Percentiles rank a stretch among this genome's conserved stretches.
Evolutionary conservation across 1,139 yeast species (phyloP).

Genomic region (Sporopachydermia cereana): DNA sequence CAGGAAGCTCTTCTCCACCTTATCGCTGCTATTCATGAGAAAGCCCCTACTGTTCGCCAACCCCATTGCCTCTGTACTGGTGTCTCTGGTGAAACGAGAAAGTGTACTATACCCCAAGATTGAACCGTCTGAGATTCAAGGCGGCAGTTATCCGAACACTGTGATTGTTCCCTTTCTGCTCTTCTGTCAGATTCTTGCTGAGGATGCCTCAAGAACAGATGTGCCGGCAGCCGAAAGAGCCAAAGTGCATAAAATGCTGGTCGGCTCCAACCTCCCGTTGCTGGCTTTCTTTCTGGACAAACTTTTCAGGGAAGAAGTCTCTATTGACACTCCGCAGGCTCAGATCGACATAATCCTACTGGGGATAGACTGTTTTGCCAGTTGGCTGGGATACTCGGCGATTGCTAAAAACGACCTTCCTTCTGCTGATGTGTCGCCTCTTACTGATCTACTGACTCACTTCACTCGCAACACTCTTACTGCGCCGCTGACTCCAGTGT

Average conservation of each 20-base stretch:
- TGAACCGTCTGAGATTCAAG: not conserved
- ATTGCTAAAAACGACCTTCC: conserved; percentile 3
- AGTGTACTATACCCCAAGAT: not conserved
- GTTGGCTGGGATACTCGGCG: conserved; percentile 4
- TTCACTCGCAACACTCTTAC: conserved; percentile 12
- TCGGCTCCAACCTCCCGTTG: conserved; percentile 28
- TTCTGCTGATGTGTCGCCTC: not conserved
- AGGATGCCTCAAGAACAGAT: conserved; percentile 16
- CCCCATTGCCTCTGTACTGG: conserved; percentile 15
- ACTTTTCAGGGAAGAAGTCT: conserved; percentile 28
- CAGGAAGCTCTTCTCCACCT: conserved; percentile 23
- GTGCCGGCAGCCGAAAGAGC: conserved; percentile 15
- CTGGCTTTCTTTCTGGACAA: conserved; percentile 26
- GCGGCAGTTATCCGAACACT: not conserved
- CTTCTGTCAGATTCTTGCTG: conserved; percentile 18
- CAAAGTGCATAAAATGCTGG: conserved; percentile 9
- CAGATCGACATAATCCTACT: conserved; percentile 14
- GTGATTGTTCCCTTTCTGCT: conserved; percentile 11
- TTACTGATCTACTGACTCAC: conserved; percentile 8
- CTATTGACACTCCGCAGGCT: conserved; percentile 20
- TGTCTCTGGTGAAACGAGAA: not conserved
- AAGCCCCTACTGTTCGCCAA: conserved; percentile 23
- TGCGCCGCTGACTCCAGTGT: conserved; percentile 5
- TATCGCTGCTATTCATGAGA: conserved; percentile 20
- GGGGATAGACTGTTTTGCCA: conserved; percentile 11